Evolutionary conservation across 495 filamentous ascomycete species (phyloP), one percentile per base, ranked within the genome.

Genomic region (Apiosordaria backusii): DNA sequence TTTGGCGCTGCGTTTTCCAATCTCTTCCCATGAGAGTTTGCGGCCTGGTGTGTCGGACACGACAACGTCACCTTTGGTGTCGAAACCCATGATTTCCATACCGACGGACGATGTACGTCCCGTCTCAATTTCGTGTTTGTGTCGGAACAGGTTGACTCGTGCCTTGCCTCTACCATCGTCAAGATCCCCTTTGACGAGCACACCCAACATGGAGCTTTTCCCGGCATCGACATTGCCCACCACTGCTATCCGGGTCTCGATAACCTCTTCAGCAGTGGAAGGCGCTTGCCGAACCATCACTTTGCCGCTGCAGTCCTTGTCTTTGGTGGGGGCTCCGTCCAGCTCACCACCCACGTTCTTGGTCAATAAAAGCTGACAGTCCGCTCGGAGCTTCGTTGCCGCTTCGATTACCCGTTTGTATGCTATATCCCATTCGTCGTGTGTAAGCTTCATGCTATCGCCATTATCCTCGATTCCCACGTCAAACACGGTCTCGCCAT

Each of bases 1-100:
- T 84, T 99, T 99, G 52, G 89, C 89, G 69, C 92, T 95, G 53
- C 92, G 91, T 76, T 91, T 92, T 24, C 96, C 96, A 76, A 99
- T 97, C 77, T 99, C 95, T 73, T 98, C 95, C 95, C 95, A 99
- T 22, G 92, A 92, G 25, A 99, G 80, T 70, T 83, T 84, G 50
- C 80, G 78, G 3, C 95, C 96, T 9, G 93, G 89, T 0, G 90
- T 89, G 60, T 87, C 87, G 25, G 90, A 92, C 26, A 87, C 84
- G 58, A 99, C 85, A 50, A 97, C 89, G 26, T 97, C 90, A 19
- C 96, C 95, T 62, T 83, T 85, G 65, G 89, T 90, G 76, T 98
- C 93, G 71, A 97, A 99, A 13, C 95, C 95, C 92, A 99, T 95
- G 59, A 99, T 99, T 77, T 99, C 95, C 92, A 97, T 91, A 25